Evolutionary conservation across 176 grass and related monocot genomes (phyloP).

Genomic region (Aegilops bicornis): DNA sequence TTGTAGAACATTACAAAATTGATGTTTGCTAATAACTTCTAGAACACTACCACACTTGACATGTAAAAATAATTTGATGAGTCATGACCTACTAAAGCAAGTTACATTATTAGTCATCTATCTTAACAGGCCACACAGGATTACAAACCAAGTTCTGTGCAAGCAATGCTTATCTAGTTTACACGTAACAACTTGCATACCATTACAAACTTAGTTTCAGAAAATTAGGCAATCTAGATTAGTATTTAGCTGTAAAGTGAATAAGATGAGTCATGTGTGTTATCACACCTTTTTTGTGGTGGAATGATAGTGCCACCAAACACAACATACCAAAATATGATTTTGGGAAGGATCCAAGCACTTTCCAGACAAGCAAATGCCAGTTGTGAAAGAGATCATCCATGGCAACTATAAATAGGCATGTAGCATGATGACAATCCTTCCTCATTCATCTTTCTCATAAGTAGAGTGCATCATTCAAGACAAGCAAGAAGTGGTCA

Average conservation of each 20-base stretch:
- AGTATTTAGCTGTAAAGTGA: neutral
- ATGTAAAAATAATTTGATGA: too few relatives aligned
- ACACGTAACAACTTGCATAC: neutral
- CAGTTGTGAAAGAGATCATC: neutral
- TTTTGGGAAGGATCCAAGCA: too few relatives aligned
- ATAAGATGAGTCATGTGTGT: neutral
- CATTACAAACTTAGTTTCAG: constrained; percentile 10
- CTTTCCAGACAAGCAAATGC: neutral
- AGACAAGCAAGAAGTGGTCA: neutral
- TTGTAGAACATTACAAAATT: too few relatives aligned
- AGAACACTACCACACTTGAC: too few relatives aligned
- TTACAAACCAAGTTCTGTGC: neutral
- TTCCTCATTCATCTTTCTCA: neutral
- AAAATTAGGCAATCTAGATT: neutral
- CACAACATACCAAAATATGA: neutral
- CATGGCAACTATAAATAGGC: constrained; percentile 1
- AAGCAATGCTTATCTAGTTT: neutral
- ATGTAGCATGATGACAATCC: neutral
- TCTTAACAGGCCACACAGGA: neutral
- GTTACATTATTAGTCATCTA: neutral
- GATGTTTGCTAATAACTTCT: too few relatives aligned
- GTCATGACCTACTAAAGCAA: too few relatives aligned
- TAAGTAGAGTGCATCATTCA: neutral
- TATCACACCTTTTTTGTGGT: neutral
- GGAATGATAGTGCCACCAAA: neutral